Percentiles rank a stretch among this genome's conserved stretches.
These are phyloP conservation scores for Pyrenochaeta sp. DNA, from an alignment of 2,329 filamentous ascomycete genomes.

Conservation along the genomic window DNA sequence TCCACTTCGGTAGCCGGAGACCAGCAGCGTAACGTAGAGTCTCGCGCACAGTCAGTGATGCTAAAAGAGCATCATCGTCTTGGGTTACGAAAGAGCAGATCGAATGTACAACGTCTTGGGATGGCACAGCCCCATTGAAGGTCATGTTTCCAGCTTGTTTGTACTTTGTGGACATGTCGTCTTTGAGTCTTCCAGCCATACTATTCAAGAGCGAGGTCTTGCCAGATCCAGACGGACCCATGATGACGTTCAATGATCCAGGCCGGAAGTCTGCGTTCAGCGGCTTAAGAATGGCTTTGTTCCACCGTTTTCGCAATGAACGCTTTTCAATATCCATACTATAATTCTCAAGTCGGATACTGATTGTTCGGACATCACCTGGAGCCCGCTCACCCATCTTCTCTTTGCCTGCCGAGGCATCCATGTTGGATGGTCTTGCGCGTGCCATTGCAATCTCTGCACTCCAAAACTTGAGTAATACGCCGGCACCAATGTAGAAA, in stretches of 20 bases:
- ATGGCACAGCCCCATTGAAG: conserved; percentile 75
- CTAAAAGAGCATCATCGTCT: conserved; percentile 77
- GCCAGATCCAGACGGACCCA: conserved; percentile 80
- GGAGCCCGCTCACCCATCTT: conserved; percentile 67
- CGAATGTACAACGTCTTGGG: conserved; percentile 73
- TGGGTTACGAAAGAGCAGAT: conserved; percentile 81
- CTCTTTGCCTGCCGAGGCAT: conserved; percentile 75
- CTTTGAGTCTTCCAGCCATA: conserved; percentile 73
- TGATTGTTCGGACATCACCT: conserved; percentile 66
- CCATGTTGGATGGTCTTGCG: conserved; percentile 62
- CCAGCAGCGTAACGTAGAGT: conserved; percentile 74
- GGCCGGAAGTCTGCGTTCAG: conserved; percentile 73
- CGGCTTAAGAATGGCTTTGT: conserved; percentile 68
- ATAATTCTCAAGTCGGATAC: conserved; percentile 71
- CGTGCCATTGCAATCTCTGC: conserved; percentile 76
- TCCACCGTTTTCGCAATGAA: conserved; percentile 59
- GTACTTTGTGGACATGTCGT: conserved; percentile 70
- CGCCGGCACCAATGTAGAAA: conserved; percentile 68
- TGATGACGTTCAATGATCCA: conserved; percentile 76
- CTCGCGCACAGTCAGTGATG: conserved; percentile 78
- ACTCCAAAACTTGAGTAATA: conserved; percentile 70
- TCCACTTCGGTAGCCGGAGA: conserved; percentile 73
- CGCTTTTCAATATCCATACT: conserved; percentile 71
- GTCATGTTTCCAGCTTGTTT: conserved; percentile 68
- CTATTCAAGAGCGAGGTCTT: conserved; percentile 79